phyloP scores from a whole-genome alignment of 805 yeast genomes.

The Saturnispora sekii region DNA sequence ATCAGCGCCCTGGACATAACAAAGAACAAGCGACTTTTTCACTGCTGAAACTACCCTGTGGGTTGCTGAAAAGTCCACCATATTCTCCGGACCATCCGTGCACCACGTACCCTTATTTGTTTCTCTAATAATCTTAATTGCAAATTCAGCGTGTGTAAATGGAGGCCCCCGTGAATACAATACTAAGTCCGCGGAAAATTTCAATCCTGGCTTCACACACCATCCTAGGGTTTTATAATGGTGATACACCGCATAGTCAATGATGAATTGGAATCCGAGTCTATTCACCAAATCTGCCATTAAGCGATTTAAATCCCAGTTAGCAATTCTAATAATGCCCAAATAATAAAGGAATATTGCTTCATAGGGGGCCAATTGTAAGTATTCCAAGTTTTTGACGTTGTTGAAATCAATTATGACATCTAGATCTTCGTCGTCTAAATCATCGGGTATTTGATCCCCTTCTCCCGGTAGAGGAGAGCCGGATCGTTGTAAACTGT shows the following conservation, averaged over 20 bases:
- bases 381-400: slow-evolving; percentile 30
- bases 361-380: slow-evolving; percentile 73
- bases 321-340: slow-evolving; percentile 24
- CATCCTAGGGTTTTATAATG: slow-evolving; percentile 85
- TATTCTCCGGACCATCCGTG: slow-evolving; percentile 14
- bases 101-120: slow-evolving; percentile 2
- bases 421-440: slow-evolving; percentile 30
- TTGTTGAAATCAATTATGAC: slow-evolving; percentile 22
- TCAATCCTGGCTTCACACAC: slow-evolving; percentile 89
- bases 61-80: slow-evolving; percentile 57
- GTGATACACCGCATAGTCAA: slow-evolving; percentile 67
- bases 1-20: slow-evolving; percentile 52
- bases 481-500: not conserved
- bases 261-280: slow-evolving; percentile 21
- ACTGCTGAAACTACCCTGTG: slow-evolving; percentile 85
- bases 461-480: not conserved
- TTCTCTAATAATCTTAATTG: slow-evolving; percentile 30
- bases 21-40: slow-evolving; percentile 62
- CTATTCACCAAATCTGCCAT: slow-evolving; percentile 11
- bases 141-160: slow-evolving; percentile 86
- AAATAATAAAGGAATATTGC: slow-evolving; percentile 51
- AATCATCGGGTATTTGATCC: not conserved
- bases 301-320: slow-evolving; percentile 5
- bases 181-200: slow-evolving; percentile 82
- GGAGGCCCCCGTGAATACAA: slow-evolving; percentile 92